Evolutionary conservation across 225 moss, liverwort and hornwort species (phyloP).

Genomic region (Asterella californica): DNA sequence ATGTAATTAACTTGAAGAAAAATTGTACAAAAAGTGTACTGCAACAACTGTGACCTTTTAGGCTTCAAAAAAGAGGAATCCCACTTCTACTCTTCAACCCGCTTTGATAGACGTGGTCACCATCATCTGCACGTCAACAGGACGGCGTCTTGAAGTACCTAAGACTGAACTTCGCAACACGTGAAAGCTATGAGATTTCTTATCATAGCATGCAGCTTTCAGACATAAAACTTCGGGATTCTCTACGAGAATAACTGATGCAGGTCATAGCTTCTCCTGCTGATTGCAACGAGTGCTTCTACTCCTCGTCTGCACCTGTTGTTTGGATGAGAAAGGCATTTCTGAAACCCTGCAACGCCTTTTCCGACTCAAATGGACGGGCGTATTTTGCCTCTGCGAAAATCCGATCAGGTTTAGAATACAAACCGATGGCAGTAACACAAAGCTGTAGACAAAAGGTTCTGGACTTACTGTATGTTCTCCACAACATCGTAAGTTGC

Average conservation of each 20-base stretch:
- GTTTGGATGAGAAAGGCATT: background rate
- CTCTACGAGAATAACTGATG: background rate
- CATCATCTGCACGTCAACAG: background rate
- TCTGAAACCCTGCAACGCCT: background rate
- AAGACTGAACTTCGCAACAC: background rate
- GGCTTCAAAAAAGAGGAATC: no score
- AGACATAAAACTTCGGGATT: background rate
- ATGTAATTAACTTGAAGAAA: background rate
- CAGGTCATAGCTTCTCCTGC: background rate
- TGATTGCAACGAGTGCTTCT: background rate
- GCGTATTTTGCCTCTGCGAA: background rate
- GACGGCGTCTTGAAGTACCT: background rate
- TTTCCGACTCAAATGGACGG: background rate
- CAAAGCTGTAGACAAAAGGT: background rate
- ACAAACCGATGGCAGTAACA: background rate
- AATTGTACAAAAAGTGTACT: background rate
- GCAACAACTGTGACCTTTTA: background rate
- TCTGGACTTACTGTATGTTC: background rate
- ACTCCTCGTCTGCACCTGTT: background rate
- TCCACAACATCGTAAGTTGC: slow-evolving; percentile 3
- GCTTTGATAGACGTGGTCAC: background rate
- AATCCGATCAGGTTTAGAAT: background rate
- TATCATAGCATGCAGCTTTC: background rate
- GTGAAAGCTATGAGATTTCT: background rate
- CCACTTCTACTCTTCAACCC: background rate